These are phyloP conservation scores for Lunularia cruciata DNA, from an alignment of 225 moss, liverwort and hornwort genomes.

Conservation along the genomic window DNA sequence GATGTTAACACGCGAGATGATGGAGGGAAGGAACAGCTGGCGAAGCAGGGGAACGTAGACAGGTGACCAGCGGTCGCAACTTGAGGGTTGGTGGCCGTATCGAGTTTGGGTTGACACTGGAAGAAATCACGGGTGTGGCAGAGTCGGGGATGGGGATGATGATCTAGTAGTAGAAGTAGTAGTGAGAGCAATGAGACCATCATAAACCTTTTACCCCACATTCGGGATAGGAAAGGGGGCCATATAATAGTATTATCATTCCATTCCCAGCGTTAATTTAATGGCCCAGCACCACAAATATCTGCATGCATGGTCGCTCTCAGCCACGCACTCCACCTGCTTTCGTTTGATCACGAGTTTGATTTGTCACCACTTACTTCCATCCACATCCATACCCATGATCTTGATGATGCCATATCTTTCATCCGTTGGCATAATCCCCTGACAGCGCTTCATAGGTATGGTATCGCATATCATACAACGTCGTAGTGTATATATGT, in stretches of 20 bases:
- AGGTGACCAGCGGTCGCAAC: too few species aligned
- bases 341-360: slow-evolving; percentile 25
- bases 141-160: neutral
- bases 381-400: slow-evolving; percentile 15
- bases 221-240: neutral
- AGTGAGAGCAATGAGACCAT: slow-evolving; percentile 14
- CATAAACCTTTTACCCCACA: slow-evolving; percentile 8
- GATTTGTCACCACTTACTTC: slow-evolving; percentile 20
- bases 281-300: slow-evolving; percentile 15
- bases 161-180: slow-evolving; percentile 2
- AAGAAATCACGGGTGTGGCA: neutral
- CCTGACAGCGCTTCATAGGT: too few species aligned
- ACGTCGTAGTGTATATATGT: too few species aligned
- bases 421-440: slow-evolving; percentile 8
- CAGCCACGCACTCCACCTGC: slow-evolving; percentile 20
- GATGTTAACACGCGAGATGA: too few species aligned
- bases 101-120: neutral
- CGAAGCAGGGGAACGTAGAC: neutral
- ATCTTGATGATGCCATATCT: slow-evolving; percentile 1
- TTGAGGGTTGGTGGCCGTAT: neutral
- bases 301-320: slow-evolving; percentile 24
- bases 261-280: slow-evolving; percentile 7
- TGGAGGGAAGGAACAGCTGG: too few species aligned
- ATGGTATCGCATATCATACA: too few species aligned
- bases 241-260: slow-evolving; percentile 6